Percentiles rank a stretch among this genome's conserved stretches.
Conservation (phyloP, 2,329 filamentous ascomycete species). For the Paraphoma chrysanthemicola region DNA sequence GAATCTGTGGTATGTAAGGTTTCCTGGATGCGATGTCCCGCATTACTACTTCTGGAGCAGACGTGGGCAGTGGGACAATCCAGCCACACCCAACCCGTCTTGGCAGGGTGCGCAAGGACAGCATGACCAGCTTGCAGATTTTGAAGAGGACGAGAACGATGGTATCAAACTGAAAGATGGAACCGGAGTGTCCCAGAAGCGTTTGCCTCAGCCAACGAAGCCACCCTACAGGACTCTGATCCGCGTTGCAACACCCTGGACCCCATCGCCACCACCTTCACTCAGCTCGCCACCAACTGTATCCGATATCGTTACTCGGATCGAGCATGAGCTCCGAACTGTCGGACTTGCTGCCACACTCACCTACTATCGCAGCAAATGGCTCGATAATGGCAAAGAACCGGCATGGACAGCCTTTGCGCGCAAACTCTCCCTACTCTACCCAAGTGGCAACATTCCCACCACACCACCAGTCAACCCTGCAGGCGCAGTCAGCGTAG, state of each 20-base stretch:
- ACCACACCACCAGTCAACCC: constrained; percentile 23
- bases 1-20: constrained; percentile 37
- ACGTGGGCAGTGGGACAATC: constrained; percentile 28
- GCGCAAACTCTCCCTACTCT: constrained; percentile 12
- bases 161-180: neutral
- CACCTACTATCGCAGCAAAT: constrained; percentile 8
- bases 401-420: constrained; percentile 23
- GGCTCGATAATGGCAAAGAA: constrained; percentile 14
- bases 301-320: constrained; percentile 6
- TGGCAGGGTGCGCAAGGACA: neutral
- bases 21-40: constrained; percentile 35
- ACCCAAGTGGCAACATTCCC: constrained; percentile 30
- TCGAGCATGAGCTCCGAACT: constrained; percentile 25
- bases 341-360: constrained; percentile 18
- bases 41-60: constrained; percentile 43
- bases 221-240: neutral
- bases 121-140: constrained; percentile 6
- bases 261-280: neutral
- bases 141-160: neutral
- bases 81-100: constrained; percentile 23
- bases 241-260: constrained; percentile 2
- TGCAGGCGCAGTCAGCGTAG: constrained; percentile 14
- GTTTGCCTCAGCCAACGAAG: neutral
- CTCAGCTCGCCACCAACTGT: neutral
- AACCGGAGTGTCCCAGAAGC: neutral